Conservation (phyloP, 2,329 filamentous ascomycete genomes). For the Trichoderma breve region DNA sequence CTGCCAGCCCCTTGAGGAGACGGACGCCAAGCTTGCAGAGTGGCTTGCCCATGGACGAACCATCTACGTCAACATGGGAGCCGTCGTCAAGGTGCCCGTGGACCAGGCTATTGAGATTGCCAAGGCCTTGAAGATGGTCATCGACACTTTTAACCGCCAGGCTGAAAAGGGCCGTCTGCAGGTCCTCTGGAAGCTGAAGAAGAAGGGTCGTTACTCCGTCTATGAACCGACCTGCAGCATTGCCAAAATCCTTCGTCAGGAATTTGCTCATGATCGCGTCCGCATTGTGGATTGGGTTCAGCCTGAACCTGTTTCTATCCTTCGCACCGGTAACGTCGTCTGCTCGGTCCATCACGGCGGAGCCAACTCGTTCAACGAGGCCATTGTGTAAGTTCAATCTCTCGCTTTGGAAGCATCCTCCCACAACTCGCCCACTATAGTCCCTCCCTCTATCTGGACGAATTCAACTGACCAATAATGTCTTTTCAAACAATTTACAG, state of each 20-base stretch:
- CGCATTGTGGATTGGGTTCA: conserved; percentile 42
- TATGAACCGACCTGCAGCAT: conserved; percentile 20
- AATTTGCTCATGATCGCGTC: conserved; percentile 33
- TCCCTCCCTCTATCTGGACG: not conserved
- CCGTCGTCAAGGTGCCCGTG: conserved; percentile 33
- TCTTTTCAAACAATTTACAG: conserved; percentile 29
- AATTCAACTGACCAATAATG: not conserved
- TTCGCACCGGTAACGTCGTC: conserved; percentile 39
- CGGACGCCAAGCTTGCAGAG: conserved; percentile 39
- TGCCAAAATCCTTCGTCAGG: conserved; percentile 26
- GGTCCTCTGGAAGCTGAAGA: conserved; percentile 37
- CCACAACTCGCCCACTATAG: not conserved
- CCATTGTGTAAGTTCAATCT: conserved; percentile 33
- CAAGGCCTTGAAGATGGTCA: conserved; percentile 34
- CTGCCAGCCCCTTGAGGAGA: conserved; percentile 32
- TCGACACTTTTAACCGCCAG: conserved; percentile 28
- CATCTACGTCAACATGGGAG: conserved; percentile 50
- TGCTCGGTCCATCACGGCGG: conserved; percentile 48
- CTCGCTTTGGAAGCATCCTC: not conserved
- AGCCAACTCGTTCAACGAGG: conserved; percentile 44
- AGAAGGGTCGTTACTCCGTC: conserved; percentile 21
- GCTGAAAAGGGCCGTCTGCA: conserved; percentile 19
- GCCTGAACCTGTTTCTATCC: conserved; percentile 37
- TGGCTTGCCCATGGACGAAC: conserved; percentile 46
- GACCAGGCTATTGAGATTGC: conserved; percentile 41